Conservation (phyloP, 306 rosid genomes). For the Trifolium dubium region DNA sequence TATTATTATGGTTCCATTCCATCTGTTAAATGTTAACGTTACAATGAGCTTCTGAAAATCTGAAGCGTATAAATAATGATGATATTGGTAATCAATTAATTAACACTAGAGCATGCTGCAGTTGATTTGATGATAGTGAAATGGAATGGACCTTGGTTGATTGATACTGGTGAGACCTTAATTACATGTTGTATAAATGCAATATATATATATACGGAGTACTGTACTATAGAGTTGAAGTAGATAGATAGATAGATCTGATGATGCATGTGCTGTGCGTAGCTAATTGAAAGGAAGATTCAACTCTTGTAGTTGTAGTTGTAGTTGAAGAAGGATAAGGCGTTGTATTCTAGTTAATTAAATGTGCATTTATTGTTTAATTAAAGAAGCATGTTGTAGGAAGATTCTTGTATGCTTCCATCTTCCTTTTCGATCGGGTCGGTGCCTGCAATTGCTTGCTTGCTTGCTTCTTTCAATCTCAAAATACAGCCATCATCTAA, state of each 20-base stretch:
- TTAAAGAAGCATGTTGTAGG: not conserved
- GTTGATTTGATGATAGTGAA: conserved; percentile 19
- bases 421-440: not conserved
- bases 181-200: conserved; percentile 3
- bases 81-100: not conserved
- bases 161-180: not conserved
- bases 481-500: not conserved
- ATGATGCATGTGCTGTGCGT: conserved; percentile 43
- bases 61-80: not conserved
- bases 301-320: not conserved
- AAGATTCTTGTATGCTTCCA: conserved; percentile 21
- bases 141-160: conserved; percentile 24
- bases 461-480: not conserved
- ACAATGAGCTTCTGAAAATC: conserved; percentile 3
- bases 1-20: conserved; percentile 41
- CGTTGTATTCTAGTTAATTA: conserved; percentile 1
- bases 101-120: not conserved
- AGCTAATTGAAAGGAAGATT: conserved; percentile 28
- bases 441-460: not conserved
- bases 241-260: not conserved
- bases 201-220: not conserved
- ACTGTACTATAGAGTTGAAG: not conserved
- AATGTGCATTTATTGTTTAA: conserved; percentile 37
- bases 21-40: conserved; percentile 23
- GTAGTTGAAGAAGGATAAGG: not conserved